Evolutionary conservation across 768 basidiomycete genomes (phyloP).

Genomic region (Lentinula edodes): DNA sequence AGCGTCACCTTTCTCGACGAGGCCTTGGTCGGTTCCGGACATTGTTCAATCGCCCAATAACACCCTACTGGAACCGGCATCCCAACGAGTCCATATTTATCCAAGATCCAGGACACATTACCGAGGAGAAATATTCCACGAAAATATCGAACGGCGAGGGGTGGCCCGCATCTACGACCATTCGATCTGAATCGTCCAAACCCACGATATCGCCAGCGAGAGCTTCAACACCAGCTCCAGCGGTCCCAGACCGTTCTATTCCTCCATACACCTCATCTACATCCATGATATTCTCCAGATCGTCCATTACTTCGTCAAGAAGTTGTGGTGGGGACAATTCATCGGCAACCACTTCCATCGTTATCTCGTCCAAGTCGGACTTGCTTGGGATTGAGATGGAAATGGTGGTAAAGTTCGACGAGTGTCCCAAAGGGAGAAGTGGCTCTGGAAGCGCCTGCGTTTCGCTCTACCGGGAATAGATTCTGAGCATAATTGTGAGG

Average conservation of each 20-base stretch:
- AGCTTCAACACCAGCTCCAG: neutral
- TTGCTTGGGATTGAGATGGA: neutral
- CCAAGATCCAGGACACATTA: conserved; percentile 5
- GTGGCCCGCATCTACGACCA: neutral
- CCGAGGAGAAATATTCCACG: neutral
- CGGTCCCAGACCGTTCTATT: neutral
- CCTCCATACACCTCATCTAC: neutral
- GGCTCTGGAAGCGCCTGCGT: neutral
- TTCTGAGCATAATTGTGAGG: neutral
- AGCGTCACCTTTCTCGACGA: too few relatives aligned
- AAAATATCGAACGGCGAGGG: neutral
- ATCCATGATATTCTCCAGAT: neutral
- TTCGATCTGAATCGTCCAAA: neutral
- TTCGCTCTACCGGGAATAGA: neutral
- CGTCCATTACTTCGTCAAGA: neutral
- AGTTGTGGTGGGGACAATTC: neutral
- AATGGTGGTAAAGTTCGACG: neutral
- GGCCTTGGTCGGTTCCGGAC: neutral
- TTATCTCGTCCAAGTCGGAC: neutral
- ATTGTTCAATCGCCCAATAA: neutral
- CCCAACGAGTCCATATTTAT: neutral
- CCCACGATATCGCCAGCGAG: neutral
- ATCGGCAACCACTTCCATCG: neutral
- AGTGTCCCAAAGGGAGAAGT: neutral
- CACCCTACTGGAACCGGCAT: neutral